These are phyloP conservation scores for Rheum nobile DNA, from an alignment of 148 eudicot species.

Conservation along the genomic window DNA sequence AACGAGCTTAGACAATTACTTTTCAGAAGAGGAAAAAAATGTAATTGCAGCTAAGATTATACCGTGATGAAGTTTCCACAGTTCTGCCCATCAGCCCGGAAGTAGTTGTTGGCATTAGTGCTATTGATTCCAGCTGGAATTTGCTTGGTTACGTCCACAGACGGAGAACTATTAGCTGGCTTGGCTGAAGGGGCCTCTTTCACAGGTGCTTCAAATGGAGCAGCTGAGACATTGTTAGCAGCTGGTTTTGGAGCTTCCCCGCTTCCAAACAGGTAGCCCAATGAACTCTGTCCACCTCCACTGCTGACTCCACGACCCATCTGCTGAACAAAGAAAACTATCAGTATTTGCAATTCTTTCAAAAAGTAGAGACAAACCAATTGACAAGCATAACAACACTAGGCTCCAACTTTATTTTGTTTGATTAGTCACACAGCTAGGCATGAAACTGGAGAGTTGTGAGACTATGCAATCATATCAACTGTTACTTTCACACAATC, in stretches of 20 bases:
- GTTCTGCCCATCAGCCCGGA: conserved; percentile 81
- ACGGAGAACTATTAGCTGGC: conserved; percentile 24
- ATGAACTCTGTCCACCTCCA: conserved; percentile 89
- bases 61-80: conserved; percentile 87
- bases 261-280: conserved; percentile 68
- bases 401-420: no score
- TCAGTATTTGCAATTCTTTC: neutral
- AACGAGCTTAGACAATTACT: neutral
- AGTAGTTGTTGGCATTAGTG: conserved; percentile 47
- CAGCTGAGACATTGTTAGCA: conserved; percentile 23
- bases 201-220: conserved; percentile 18
- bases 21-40: neutral
- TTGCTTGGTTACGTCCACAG: conserved; percentile 38
- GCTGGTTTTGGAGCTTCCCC: conserved; percentile 58
- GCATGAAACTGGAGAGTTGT: no score
- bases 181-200: conserved; percentile 28
- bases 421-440: no score
- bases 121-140: conserved; percentile 71
- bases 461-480: no score
- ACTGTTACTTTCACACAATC: no score
- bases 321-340: neutral
- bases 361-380: no score
- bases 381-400: no score
- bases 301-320: conserved; percentile 96
- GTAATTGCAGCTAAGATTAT: conserved; percentile 5